A percentile compares a stretch with the other conserved stretches of the same genome.
phyloP scores from a whole-genome alignment of 805 yeast genomes.

The Lipomyces chichibuensis region DNA sequence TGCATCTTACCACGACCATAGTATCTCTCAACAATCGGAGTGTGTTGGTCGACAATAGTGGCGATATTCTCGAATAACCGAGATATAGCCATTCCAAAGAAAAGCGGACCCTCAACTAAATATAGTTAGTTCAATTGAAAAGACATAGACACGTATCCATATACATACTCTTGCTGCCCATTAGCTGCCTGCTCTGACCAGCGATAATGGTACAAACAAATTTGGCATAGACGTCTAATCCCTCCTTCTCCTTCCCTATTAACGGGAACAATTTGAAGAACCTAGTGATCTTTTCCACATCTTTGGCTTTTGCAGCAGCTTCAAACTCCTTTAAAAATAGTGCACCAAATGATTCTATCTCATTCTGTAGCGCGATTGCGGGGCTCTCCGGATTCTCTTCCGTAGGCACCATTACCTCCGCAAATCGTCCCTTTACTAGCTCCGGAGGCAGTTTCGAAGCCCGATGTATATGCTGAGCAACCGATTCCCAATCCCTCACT shows the following conservation, averaged over 20 bases:
- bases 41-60: constrained; percentile 81
- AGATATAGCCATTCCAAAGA: constrained; percentile 48
- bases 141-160: neutral
- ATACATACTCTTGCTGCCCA: constrained; percentile 29
- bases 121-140: neutral
- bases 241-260: constrained; percentile 69
- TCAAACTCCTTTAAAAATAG: constrained; percentile 66
- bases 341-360: constrained; percentile 61
- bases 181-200: constrained; percentile 64
- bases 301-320: constrained; percentile 65
- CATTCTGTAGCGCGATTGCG: constrained; percentile 53
- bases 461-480: constrained; percentile 61
- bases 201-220: constrained; percentile 86
- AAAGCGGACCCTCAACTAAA: constrained; percentile 37
- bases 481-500: constrained; percentile 70
- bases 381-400: constrained; percentile 85
- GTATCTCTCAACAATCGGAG: constrained; percentile 70
- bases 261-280: constrained; percentile 88
- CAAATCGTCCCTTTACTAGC: constrained; percentile 65
- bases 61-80: constrained; percentile 80
- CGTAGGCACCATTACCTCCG: constrained; percentile 81
- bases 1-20: constrained; percentile 67
- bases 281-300: constrained; percentile 71
- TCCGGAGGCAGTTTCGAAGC: constrained; percentile 59
- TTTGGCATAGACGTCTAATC: constrained; percentile 77